Evolutionary conservation across 306 rosid species (phyloP).

Genomic region (Benincasa hispida): DNA sequence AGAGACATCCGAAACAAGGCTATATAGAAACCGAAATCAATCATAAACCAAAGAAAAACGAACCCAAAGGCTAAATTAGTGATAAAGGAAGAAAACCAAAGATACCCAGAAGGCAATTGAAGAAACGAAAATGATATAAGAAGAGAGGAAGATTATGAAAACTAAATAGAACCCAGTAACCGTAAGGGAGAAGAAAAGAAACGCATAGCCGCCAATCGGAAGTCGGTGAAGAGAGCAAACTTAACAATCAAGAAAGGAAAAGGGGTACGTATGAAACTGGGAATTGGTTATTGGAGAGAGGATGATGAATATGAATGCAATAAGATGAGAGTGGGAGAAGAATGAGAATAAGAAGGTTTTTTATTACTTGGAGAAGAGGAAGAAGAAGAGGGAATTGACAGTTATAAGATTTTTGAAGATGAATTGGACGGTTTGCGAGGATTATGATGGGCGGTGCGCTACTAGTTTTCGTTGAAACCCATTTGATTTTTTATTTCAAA

Average conservation of each 20-base stretch:
- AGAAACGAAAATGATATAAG: not conserved
- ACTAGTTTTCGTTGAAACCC: not conserved
- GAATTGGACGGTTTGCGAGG: not conserved
- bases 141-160: not conserved
- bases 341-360: not conserved
- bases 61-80: not conserved
- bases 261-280: not conserved
- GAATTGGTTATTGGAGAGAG: not conserved
- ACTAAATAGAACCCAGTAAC: slow-evolving; percentile 1
- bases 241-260: not conserved
- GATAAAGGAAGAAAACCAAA: not conserved
- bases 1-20: not conserved
- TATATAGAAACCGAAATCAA: not conserved
- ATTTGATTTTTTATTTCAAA: not conserved
- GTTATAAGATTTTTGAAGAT: not conserved
- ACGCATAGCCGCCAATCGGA: not conserved
- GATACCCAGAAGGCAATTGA: not conserved
- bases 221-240: not conserved
- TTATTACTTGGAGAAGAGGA: slow-evolving; percentile 11
- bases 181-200: not conserved
- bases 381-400: not conserved
- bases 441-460: slow-evolving; percentile 12
- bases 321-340: not conserved
- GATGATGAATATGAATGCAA: not conserved
- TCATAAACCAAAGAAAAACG: not conserved